These are phyloP conservation scores for Baudoinia panamericana DNA, from an alignment of 495 filamentous ascomycete species.

Conservation along the genomic window DNA sequence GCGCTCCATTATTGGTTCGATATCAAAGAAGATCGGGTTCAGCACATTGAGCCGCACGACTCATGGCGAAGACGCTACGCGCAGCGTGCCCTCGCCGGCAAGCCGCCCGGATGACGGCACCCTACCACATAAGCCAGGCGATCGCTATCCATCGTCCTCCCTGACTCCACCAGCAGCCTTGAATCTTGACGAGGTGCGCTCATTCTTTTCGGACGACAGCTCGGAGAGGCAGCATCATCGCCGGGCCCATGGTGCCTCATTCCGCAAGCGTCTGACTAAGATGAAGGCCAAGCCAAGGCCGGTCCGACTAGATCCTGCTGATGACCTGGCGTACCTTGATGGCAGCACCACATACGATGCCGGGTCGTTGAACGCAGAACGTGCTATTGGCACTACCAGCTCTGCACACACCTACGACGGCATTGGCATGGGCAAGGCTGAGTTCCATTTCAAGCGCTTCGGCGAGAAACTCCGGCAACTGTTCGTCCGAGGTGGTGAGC, in stretches of 20 bases:
- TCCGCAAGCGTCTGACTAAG: slow-evolving; percentile 27
- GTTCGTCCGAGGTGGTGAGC: slow-evolving; percentile 20
- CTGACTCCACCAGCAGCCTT: slow-evolving; percentile 23
- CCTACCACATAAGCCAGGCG: slow-evolving; percentile 24
- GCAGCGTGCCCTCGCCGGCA: slow-evolving; percentile 9
- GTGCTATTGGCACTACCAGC: slow-evolving; percentile 2
- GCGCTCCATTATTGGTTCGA: slow-evolving; percentile 17
- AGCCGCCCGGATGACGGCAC: slow-evolving; percentile 7
- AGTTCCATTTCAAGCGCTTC: slow-evolving; percentile 24
- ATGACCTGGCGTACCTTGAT: slow-evolving; percentile 1
- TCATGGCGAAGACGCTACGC: not conserved
- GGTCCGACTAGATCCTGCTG: slow-evolving; percentile 1
- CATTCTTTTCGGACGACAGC: slow-evolving; percentile 34
- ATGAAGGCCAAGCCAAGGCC: slow-evolving; percentile 16
- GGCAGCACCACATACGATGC: slow-evolving; percentile 11
- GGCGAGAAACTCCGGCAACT: slow-evolving; percentile 22
- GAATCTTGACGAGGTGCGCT: slow-evolving; percentile 27
- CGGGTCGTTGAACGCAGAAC: slow-evolving; percentile 11
- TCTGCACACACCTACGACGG: slow-evolving; percentile 17
- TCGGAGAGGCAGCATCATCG: slow-evolving; percentile 20
- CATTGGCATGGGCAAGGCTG: slow-evolving; percentile 23
- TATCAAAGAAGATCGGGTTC: slow-evolving; percentile 18
- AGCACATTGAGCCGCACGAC: not conserved
- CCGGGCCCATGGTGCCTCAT: slow-evolving; percentile 4
- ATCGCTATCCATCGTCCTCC: slow-evolving; percentile 27